Base-by-base conservation (phyloP, 179 eudicot species). In the Silene vulgaris region DNA sequence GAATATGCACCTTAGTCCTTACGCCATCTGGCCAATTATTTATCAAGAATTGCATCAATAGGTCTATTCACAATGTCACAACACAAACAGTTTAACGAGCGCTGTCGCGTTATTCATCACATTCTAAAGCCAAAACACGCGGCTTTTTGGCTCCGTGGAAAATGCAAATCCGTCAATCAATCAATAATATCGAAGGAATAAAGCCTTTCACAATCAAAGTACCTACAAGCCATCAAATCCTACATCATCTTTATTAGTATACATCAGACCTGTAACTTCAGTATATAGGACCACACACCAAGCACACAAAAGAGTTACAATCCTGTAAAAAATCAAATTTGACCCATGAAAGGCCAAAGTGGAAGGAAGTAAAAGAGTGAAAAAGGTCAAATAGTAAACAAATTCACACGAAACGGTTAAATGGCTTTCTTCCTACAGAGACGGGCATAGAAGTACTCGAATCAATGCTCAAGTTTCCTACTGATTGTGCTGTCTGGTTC, bases 391-490 rank as follows among this genome's bases (percentile, higher is more conserved):
- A 63, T 67, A 56, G 60, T 56, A 77, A 70, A 21, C 75, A 11
- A 19, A 81, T 72, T 95, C 97, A 95, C 88, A 80, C 99, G 76
- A 88, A 95, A 79, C 97, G 84, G 88, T 95, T 92, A 86, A 95
- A 95, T 40, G 99, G 97, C 82, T 80, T 92, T 84, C 93, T 88
- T 66, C 99, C 97, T 75, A 85, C 80, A 8, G 83, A 68, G 57
- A 89, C 90, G 26, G 99, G 97, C 97, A 89, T 90, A 30, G 99
- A 95, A 78, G 80, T 79, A 8, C 91, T 75, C 1, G 99, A 95
- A 83, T 89, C 97, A 65, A 89, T 84, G 81, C 99, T 95, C 85
- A 80, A n/a, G 80, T 90, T 86, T 50, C 85, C 99, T 28, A 82
- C 76, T 30, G 93, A 90, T n/a, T 71, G 85, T 66, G 79, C 21